Percentiles rank a stretch among this genome's conserved stretches.
Evolutionary conservation across 345 rosid genomes (phyloP).

Genomic region (Litchi chinensis): DNA sequence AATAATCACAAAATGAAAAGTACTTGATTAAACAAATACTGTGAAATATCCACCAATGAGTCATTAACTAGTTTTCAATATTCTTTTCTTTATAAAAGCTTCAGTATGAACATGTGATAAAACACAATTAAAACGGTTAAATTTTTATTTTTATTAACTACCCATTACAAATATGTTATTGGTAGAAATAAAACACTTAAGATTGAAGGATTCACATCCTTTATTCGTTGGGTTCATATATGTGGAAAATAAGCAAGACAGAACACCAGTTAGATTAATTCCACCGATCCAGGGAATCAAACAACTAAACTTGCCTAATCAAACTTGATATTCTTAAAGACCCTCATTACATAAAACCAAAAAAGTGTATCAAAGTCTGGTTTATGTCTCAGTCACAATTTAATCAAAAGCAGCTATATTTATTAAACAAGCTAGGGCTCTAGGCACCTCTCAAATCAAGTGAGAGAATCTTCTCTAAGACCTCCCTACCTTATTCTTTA

Average conservation of each 20-base stretch:
- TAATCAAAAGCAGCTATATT: background rate
- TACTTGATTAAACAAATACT: background rate
- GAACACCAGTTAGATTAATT: background rate
- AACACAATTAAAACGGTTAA: too few relatives aligned
- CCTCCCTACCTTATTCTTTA: conserved; percentile 29
- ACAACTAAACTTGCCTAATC: background rate
- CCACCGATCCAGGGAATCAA: background rate
- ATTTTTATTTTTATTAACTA: too few relatives aligned
- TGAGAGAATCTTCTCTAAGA: conserved; percentile 25
- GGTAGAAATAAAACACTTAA: background rate
- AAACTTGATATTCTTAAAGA: background rate
- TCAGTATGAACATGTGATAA: background rate
- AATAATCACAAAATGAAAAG: background rate
- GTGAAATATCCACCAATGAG: background rate
- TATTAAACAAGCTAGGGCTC: background rate
- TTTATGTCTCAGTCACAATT: conserved; percentile 11
- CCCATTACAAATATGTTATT: background rate
- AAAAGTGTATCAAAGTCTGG: conserved; percentile 5
- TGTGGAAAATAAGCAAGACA: background rate
- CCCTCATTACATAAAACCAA: background rate
- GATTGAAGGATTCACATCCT: background rate
- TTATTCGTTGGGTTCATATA: too few relatives aligned
- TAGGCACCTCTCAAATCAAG: background rate
- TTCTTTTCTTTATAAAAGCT: background rate
- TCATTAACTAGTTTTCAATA: background rate